Base-by-base conservation (phyloP, 2,329 filamentous ascomycete species). In the Dactylellina haptotyla region DNA sequence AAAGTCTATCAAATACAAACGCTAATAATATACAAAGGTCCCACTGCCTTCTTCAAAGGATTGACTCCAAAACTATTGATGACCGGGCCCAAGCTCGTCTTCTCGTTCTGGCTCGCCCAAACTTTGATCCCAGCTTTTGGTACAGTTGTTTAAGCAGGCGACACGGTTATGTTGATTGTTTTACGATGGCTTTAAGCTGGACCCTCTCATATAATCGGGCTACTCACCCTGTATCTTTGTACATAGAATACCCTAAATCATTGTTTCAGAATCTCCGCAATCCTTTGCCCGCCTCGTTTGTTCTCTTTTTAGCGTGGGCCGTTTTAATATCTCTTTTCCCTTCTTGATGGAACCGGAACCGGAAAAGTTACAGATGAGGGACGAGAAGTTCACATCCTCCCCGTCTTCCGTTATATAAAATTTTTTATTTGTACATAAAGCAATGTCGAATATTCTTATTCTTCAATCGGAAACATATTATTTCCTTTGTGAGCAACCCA, bases 61-160 rank as follows among this genome's bases (percentile, higher is more conserved):
- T 83, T 99, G 76, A 90, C 93, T 54, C 95, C 95, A 75, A 99
- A 99, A 90, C 88, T 99, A 76, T 87, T 99, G 79, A 99, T 99
- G 95, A 99, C 95, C 14, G 96, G 95, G 23, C 95, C 95, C 76
- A 99, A 99, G 87, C 87, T 99, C 74, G 95, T 98, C 75, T 99
- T 99, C 85, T 97, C 93, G 75, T 99, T 99, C 89, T 99, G 95
- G 95, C 88, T 99, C 80, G 95, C 95, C 67, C 95, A 99, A 85
- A 98, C 95, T 28, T 85, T 99, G 79, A 99, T 99, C 80, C 95
- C 95, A 57, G 90, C 93, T 39, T 98, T 98, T 82, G 91, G 87
- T 79, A 41, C 69, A 8, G 10, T 73, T 9, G 54, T 73, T 59
- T 73, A 73, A 32, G n/a, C n/a, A n/a, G n/a, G n/a, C n/a, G n/a